These are phyloP conservation scores for Bolboschoenoplectus hybrid DNA, from an alignment of 202 grass and related monocot genomes.

Conservation along the genomic window DNA sequence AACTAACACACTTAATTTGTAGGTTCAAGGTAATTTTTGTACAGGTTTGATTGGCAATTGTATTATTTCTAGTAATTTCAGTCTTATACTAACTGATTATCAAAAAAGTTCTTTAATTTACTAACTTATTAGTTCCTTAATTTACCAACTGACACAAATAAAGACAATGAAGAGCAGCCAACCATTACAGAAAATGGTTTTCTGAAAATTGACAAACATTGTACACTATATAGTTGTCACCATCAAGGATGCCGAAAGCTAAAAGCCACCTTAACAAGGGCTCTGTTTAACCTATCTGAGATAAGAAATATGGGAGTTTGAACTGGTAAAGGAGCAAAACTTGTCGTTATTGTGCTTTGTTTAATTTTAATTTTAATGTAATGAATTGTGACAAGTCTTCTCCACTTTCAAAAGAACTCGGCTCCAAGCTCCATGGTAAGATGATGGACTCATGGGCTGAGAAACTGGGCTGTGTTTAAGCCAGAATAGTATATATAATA, in stretches of 20 bases:
- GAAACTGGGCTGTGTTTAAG: background rate
- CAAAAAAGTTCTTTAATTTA: background rate
- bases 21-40: background rate
- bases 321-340: background rate
- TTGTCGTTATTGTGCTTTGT: background rate
- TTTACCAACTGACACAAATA: background rate
- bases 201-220: background rate
- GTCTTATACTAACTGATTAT: background rate
- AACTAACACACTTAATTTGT: background rate
- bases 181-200: background rate
- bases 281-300: background rate
- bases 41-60: background rate
- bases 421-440: background rate
- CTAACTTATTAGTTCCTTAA: no score
- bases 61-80: background rate
- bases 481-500: background rate
- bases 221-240: slow-evolving; percentile 28
- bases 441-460: background rate
- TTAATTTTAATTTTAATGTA: background rate
- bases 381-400: background rate
- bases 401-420: slow-evolving; percentile 32
- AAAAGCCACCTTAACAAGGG: background rate
- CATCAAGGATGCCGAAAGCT: background rate
- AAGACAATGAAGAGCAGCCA: background rate
- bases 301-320: background rate